Base-by-base conservation (phyloP, 148 eudicot genomes). In the Nyssa sinensis region DNA sequence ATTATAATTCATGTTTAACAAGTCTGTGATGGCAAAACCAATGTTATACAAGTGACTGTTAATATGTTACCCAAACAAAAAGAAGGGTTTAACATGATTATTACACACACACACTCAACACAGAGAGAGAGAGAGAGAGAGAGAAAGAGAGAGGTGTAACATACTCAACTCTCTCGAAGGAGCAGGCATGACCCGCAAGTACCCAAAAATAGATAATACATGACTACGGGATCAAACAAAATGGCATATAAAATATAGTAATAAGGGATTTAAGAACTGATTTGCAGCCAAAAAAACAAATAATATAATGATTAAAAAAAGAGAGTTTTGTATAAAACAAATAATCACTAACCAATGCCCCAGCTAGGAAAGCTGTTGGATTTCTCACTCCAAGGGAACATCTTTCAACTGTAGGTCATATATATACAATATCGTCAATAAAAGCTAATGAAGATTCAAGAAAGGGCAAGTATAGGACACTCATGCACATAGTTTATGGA, bases 291-390 rank as follows among this genome's bases (percentile, higher is more conserved):
- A 2, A 2, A 3, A n/a, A 3, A 16, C 17, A 17, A 41, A 1
- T 41, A n/a, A 37, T 4, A 37, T 4, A 53, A n/a, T 53, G 58
- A 53, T 19, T 16, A 14, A 53, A 1, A 32, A 59, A 44, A 25
- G 39, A 28, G 75, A 47, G 13, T 28, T 21, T n/a, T 34, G 21
- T 62, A 19, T 1, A 70, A 62, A 34, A 62, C 11, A 49, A 24
- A 28, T 19, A 65, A 61, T 27, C 44, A 88, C 88, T 74, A 51
- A 94, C 98, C 98, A 87, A 79, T 63, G 95, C 90, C 75, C 98
- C 98, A 19, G 98, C 98, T 34, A 94, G 85, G 81, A 94, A 91
- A 73, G 95, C 86, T 44, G 97, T 94, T 53, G 98, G 97, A 82
- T 94, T 94, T 82, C 98, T 87, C 83, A 90, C 88, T 77, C 97